Evolutionary conservation across 257 asterid species (phyloP).

Genomic region (Misopates orontium): DNA sequence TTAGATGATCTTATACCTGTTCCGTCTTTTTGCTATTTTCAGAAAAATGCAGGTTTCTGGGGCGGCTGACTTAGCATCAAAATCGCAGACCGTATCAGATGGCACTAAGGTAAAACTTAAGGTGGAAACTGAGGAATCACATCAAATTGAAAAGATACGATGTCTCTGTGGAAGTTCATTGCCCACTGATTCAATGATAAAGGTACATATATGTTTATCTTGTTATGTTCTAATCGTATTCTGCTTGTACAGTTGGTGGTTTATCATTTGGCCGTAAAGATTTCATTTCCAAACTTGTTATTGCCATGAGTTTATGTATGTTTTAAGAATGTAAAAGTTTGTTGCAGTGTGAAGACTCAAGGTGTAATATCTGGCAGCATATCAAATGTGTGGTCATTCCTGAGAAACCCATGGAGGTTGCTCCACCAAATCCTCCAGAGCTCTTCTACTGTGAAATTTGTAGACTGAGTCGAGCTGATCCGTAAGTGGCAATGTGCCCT

Average conservation of each 20-base stretch:
- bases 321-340: conserved; percentile 8
- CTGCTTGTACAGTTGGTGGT: conserved; percentile 14
- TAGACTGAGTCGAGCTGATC: conserved; percentile 93
- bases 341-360: conserved; percentile 90
- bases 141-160: conserved; percentile 68
- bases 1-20: not conserved
- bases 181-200: conserved; percentile 74
- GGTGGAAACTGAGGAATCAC: conserved; percentile 66
- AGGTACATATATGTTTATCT: conserved; percentile 44
- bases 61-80: conserved; percentile 73
- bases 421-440: conserved; percentile 63
- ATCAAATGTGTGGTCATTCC: conserved; percentile 82
- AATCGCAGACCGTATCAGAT: conserved; percentile 68
- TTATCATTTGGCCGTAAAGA: conserved; percentile 16
- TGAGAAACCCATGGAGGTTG: conserved; percentile 78
- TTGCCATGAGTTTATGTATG: conserved; percentile 15
- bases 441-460: conserved; percentile 84
- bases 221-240: conserved; percentile 9
- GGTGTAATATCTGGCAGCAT: conserved; percentile 95
- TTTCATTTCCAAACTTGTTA: conserved; percentile 10
- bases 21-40: conserved; percentile 27
- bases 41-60: conserved; percentile 93
- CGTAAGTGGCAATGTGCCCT: conserved; percentile 61
- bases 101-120: conserved; percentile 45
- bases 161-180: conserved; percentile 83